Base-by-base conservation (phyloP, 345 rosid species). In the Eucalyptus marginata region DNA sequence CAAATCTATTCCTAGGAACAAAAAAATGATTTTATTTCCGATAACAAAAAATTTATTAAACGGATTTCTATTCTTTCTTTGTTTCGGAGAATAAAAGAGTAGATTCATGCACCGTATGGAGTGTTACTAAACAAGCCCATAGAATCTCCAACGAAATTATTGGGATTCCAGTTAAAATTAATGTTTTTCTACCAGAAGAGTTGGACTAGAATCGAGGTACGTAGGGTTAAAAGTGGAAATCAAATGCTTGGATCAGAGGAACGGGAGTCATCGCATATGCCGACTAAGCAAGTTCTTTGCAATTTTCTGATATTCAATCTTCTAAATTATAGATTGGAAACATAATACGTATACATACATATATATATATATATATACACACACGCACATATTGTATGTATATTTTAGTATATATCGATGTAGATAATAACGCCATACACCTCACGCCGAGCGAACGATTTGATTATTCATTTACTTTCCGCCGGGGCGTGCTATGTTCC, bases 1-100 rank as follows among this genome's bases (percentile, higher is more conserved):
- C 1, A 47, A 47, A 47, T 47, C 13, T 49, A 49, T 49, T 49
- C 5, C 49, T 49, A 49, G 13, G 14, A 12, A 8, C 1, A 12
- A 49, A 49, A 11, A 4, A 49, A 49, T 1, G 14, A 49, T 49
- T 49, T 49, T 49, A 12, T 49, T 49, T 49, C 0, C 0, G 14
- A 4, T 4, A 49, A 49, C 5, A 49, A 12, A 12, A 49, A 49
- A 49, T 4, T 4, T 12, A 4, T 49, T 13, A 49, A 49, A 12
- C 5, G 0, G 1, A 49, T 49, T 49, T 12, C 5, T 49, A 0
- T 18, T 52, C 4, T 7, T 52, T 52, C 0, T 18, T 52, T 18
- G 2, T 52, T 20, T 0, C 0, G 0, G 0, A 18, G 10, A 52
- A 52, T 7, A 5, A 20, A 52, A 8, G 0, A 52, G 56, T 18